A percentile compares a stretch with the other conserved stretches of the same genome.
Evolutionary conservation across 306 rosid genomes (phyloP).

Genomic region (Potentilla sterilis): DNA sequence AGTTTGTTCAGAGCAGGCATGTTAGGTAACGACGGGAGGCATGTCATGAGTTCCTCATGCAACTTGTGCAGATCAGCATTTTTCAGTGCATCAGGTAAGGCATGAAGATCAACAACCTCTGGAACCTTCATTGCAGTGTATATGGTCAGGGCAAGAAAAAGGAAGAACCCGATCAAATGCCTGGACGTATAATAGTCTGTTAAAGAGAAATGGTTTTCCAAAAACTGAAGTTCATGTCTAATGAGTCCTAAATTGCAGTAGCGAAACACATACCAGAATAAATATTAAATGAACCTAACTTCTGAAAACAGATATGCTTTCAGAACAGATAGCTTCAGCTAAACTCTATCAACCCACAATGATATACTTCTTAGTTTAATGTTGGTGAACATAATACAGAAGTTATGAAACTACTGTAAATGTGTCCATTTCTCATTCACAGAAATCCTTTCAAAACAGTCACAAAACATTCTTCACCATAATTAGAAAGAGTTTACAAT

Average conservation of each 20-base stretch:
- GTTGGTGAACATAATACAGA: not conserved
- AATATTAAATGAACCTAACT: not conserved
- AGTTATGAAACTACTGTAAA: not conserved
- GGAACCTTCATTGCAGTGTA: conserved; percentile 88
- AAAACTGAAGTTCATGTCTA: not conserved
- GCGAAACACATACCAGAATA: not conserved
- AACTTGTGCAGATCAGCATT: conserved; percentile 74
- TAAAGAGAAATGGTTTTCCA: not conserved
- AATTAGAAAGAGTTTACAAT: not conserved
- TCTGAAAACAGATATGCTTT: not conserved
- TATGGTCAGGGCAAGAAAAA: conserved; percentile 85
- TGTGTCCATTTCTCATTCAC: not conserved
- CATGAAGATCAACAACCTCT: conserved; percentile 66
- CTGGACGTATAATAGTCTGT: conserved; percentile 40
- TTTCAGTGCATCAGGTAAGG: conserved; percentile 62
- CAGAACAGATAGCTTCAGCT: not conserved
- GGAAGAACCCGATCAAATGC: conserved; percentile 95
- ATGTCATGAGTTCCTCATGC: conserved; percentile 60
- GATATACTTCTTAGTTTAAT: not conserved
- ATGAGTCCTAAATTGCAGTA: not conserved
- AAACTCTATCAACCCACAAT: not conserved
- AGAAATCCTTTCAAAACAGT: not conserved
- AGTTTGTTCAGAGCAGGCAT: conserved; percentile 65
- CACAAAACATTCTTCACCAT: not conserved
- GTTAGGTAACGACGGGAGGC: conserved; percentile 74